A percentile compares a stretch with the other conserved stretches of the same genome.
Evolutionary conservation across 2,329 filamentous ascomycete species (phyloP).

Genomic region (Pseudocercospora macadamiae): DNA sequence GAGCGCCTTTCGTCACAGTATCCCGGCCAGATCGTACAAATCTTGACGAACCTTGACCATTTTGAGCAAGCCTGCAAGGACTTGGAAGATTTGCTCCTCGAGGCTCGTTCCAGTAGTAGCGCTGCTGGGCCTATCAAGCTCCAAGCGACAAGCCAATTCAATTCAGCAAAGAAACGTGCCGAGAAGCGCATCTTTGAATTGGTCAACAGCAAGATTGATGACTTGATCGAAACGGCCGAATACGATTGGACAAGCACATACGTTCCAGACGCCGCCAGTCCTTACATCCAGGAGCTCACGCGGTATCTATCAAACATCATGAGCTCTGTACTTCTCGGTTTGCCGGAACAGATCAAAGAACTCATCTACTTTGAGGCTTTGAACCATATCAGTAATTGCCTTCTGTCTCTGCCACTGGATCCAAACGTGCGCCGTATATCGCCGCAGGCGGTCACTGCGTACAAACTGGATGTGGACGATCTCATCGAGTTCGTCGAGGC

Average conservation of each 20-base stretch:
- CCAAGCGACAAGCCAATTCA: constrained; percentile 82
- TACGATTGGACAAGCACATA: constrained; percentile 81
- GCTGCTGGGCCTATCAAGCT: constrained; percentile 79
- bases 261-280: constrained; percentile 73
- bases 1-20: constrained; percentile 90
- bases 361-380: constrained; percentile 97
- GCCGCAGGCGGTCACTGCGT: constrained; percentile 76
- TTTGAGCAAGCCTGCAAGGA: constrained; percentile 93
- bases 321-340: constrained; percentile 86
- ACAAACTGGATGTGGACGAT: constrained; percentile 82
- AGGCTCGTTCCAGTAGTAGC: constrained; percentile 79
- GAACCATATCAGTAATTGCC: constrained; percentile 75
- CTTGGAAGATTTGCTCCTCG: constrained; percentile 81
- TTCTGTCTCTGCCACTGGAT: constrained; percentile 68
- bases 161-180: constrained; percentile 88
- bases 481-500: constrained; percentile 83
- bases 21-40: constrained; percentile 96
- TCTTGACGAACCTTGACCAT: constrained; percentile 95
- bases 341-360: constrained; percentile 96
- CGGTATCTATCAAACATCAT: constrained; percentile 94
- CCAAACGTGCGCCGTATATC: constrained; percentile 83
- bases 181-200: constrained; percentile 98
- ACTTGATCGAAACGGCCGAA: constrained; percentile 93
- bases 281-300: constrained; percentile 94
- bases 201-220: constrained; percentile 98